Conservation (phyloP, 345 rosid genomes). For the Linum tenue region DNA sequence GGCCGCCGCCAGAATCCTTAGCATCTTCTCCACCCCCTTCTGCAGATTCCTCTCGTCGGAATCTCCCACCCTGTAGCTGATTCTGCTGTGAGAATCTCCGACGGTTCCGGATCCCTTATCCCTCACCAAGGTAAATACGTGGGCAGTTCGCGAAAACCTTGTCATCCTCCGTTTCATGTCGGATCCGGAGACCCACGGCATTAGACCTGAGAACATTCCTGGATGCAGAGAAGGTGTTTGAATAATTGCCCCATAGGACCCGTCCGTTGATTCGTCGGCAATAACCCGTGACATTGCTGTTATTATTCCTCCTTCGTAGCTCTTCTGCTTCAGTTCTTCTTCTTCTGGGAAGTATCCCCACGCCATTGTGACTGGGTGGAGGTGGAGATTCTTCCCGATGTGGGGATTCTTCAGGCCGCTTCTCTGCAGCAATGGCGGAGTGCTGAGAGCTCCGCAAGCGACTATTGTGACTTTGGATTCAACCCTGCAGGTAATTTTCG, state of each 20-base stretch:
- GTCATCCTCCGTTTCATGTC: slow-evolving; percentile 55
- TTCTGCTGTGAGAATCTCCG: slow-evolving; percentile 21
- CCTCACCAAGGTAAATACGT: slow-evolving; percentile 51
- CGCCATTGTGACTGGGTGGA: slow-evolving; percentile 80
- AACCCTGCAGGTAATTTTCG: slow-evolving; percentile 35
- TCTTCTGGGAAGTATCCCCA: slow-evolving; percentile 76
- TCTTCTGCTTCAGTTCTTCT: slow-evolving; percentile 24
- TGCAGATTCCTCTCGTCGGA: slow-evolving; percentile 48
- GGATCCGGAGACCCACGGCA: slow-evolving; percentile 68
- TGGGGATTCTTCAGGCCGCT: slow-evolving; percentile 55
- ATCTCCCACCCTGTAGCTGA: slow-evolving; percentile 37
- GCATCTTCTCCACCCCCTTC: slow-evolving; percentile 46
- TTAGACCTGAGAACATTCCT: slow-evolving; percentile 60
- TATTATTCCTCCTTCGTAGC: slow-evolving; percentile 82
- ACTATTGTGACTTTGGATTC: slow-evolving; percentile 53
- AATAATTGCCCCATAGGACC: slow-evolving; percentile 49
- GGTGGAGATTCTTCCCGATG: slow-evolving; percentile 60
- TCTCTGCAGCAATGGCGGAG: slow-evolving; percentile 43
- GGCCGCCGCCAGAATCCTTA: slow-evolving; percentile 59
- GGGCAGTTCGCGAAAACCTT: slow-evolving; percentile 60
- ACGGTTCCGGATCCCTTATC: slow-evolving; percentile 60
- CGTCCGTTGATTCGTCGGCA: slow-evolving; percentile 26
- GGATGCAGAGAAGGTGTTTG: slow-evolving; percentile 81
- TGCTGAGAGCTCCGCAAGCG: slow-evolving; percentile 70
- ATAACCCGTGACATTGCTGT: slow-evolving; percentile 62